Evolutionary conservation across 768 basidiomycete species (phyloP), one percentile per base, ranked within the genome.

Genomic region (Scleroderma bovista): DNA sequence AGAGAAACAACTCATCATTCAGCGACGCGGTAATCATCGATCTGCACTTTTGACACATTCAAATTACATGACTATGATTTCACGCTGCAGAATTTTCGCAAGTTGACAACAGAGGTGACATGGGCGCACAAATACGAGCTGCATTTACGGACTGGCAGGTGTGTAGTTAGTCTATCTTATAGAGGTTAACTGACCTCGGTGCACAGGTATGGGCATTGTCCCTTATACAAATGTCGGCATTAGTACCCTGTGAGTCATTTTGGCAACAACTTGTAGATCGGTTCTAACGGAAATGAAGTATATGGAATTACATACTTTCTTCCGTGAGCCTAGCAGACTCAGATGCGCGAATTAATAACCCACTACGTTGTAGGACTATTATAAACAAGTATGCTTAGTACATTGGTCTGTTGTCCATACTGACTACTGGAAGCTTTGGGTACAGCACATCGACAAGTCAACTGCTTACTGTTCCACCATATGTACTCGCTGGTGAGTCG

Each of bases 391-490:
- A 54, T 59, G 16, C 12, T 23, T 5, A 6, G 42, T 45, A 32
- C 20, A 12, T 7, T 31, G 24, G 15, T 38, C 42, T 19, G 17
- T 3, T 13, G 24, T 22, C 19, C 23, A 45, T 33, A 15, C 42
- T 17, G 10, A 38, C n/a, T 11, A 11, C 22, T 12, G 45, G 15
- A 39, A 83, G 81, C 19, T 86, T 86, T 48, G 84, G 83, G 1
- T 76, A 77, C 60, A 59, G 73, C 2, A 60, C 77, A 4, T 69
- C 80, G 0, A 70, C 79, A 51, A 78, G 75, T 44, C 80, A 84
- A 52, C 66, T 84, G 3, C 72, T 88, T 36, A 84, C 83, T 2
- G 77, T 86, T 0, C 85, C 85, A 2, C 83, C 83, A 8, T 86
- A 85, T 56, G 62, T 83, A 19, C 64, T 77, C 40, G 83, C 81